Percentiles rank a stretch among this genome's conserved stretches.
phyloP scores from a whole-genome alignment of 805 yeast species.

The Kodamaea jinghongensis region DNA sequence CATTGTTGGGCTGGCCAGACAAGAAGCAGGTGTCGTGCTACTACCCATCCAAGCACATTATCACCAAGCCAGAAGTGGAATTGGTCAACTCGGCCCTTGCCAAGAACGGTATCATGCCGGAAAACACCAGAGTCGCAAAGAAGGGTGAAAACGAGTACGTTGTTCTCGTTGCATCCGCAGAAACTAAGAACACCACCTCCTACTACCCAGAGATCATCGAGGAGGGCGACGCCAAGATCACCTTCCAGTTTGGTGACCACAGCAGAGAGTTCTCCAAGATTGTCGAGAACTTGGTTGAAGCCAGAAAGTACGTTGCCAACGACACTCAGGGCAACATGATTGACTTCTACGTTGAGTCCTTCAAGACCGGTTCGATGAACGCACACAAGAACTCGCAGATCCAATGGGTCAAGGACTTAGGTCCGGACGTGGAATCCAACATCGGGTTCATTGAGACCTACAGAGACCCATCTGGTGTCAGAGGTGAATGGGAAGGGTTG shows the following conservation, averaged over 20 bases:
- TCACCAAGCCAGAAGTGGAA: conserved; percentile 61
- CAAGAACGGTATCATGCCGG: conserved; percentile 63
- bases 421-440: conserved; percentile 70
- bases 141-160: conserved; percentile 44
- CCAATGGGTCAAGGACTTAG: conserved; percentile 83
- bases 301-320: conserved; percentile 66
- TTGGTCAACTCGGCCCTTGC: conserved; percentile 67
- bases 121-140: conserved; percentile 75
- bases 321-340: conserved; percentile 68
- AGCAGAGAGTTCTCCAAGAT: conserved; percentile 59
- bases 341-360: conserved; percentile 62
- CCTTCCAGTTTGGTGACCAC: conserved; percentile 78
- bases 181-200: conserved; percentile 43
- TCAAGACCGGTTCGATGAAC: conserved; percentile 77
- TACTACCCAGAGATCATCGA: conserved; percentile 51
- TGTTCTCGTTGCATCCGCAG: conserved; percentile 69
- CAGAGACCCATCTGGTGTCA: conserved; percentile 86
- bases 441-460: conserved; percentile 92
- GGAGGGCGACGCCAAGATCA: conserved; percentile 35
- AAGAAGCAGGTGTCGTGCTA: conserved; percentile 74
- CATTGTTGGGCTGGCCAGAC: conserved; percentile 74
- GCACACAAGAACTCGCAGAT: conserved; percentile 84
- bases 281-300: conserved; percentile 53
- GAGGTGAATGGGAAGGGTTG: conserved; percentile 92
- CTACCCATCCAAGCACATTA: conserved; percentile 48